Evolutionary conservation across 2,329 filamentous ascomycete genomes (phyloP), one percentile per base, ranked within the genome.

Genomic region (Corynespora cassiicola): DNA sequence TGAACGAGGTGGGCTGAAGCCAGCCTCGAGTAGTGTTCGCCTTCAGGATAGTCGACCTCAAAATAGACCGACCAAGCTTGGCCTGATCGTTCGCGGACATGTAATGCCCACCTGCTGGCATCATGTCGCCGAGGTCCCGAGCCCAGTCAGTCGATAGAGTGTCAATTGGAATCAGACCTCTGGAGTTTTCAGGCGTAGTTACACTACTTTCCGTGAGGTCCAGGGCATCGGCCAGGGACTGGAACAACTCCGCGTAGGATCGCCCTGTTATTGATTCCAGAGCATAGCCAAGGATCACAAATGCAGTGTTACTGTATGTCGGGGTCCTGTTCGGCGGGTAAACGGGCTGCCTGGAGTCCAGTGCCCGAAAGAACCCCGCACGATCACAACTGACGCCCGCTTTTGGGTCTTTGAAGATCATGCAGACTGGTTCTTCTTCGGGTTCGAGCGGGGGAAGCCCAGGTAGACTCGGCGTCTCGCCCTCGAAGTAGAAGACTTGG

Each of bases 261-360:
- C 66, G 67, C 4, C 71, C 69, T 0, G 72, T 74, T 0, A 74
- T 65, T 5, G 66, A 66, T 42, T 78, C 73, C 1, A 80, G 59
- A 0, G 73, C 72, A 1, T 73, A 57, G 2, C 73, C 74, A 1
- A 79, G 66, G 2, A 78, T 40, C 1, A 69, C 58, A 14, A 75
- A 74, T 1, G 66, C 75, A 3, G 71, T 58, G 46, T 80, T 79
- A 18, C 76, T 75, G 53, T 81, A 81, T 3, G 69, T 61, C 0
- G 77, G 75, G 3, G 63, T 71, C 0, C 69, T 65, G 46, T 72
- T 75, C 0, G 76, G 70, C 0, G 60, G 52, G 33, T 73, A 77
- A 2, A 70, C 58, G 0, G 76, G 75, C 16, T 39, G 39, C 2
- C 47, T 31, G 3, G 18, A 24, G 15, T 35, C 26, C 7, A 45